phyloP scores from a whole-genome alignment of 306 rosid species.

The Vicia faba region DNA sequence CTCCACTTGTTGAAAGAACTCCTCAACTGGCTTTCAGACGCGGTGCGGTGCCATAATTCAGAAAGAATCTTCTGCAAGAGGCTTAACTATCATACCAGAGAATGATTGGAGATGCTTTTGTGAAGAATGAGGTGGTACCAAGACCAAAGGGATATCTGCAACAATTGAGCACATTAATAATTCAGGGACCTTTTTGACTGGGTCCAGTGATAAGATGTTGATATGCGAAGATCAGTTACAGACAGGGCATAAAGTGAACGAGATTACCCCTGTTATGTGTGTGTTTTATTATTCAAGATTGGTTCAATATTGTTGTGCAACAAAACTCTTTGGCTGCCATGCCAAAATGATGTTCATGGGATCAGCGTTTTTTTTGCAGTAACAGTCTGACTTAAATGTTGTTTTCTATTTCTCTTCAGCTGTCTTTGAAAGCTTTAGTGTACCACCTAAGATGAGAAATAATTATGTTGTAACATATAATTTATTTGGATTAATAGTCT shows the following conservation, averaged over 20 bases:
- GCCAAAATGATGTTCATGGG: no score
- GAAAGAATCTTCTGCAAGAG: constrained; percentile 66
- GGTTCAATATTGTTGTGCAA: no score
- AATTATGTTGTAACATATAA: no score
- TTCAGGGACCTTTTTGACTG: constrained; percentile 50
- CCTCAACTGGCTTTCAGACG: constrained; percentile 84
- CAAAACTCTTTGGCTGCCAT: no score
- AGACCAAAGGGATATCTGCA: constrained; percentile 70
- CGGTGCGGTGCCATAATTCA: constrained; percentile 64
- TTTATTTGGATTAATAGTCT: no score
- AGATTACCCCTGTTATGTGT: no score
- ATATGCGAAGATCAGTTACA: constrained; percentile 52
- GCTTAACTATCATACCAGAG: constrained; percentile 75
- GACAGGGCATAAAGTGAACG: constrained; percentile 52
- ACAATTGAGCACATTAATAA: constrained; percentile 51
- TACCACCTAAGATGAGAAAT: no score
- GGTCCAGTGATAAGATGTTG: constrained; percentile 49
- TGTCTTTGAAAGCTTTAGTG: no score
- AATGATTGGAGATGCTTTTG: constrained; percentile 93
- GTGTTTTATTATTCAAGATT: no score
- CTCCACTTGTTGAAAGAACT: constrained; percentile 84
- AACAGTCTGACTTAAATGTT: no score
- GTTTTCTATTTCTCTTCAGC: no score
- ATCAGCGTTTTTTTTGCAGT: no score
- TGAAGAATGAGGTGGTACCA: constrained; percentile 84